Evolutionary conservation across 495 filamentous ascomycete genomes (phyloP).

Genomic region (Monascus purpureus): DNA sequence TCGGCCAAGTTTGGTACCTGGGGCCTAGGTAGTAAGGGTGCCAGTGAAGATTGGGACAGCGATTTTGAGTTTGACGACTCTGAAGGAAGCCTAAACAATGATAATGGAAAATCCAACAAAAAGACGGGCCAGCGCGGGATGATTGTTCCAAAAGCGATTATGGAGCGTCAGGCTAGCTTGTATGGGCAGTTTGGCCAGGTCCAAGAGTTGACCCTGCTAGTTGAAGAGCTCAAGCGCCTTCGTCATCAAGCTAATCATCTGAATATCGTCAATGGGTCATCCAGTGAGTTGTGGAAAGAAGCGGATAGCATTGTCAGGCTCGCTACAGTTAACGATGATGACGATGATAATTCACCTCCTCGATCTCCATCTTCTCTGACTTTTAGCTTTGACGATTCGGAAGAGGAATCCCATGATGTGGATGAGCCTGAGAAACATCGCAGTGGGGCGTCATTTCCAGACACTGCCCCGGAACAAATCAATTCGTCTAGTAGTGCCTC

Average conservation of each 20-base stretch:
- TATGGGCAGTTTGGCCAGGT: constrained; percentile 80
- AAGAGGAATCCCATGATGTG: constrained; percentile 38
- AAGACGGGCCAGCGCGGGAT: constrained; percentile 33
- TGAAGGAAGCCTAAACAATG: constrained; percentile 16
- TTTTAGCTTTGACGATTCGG: constrained; percentile 43
- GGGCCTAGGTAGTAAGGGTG: constrained; percentile 70
- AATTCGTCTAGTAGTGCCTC: constrained; percentile 9
- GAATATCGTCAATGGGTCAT: constrained; percentile 46
- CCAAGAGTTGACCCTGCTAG: constrained; percentile 67
- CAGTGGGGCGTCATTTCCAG: constrained; percentile 23
- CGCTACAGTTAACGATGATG: constrained; percentile 71
- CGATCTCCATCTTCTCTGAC: constrained; percentile 37
- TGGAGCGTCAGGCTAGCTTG: constrained; percentile 72
- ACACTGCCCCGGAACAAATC: constrained; percentile 11
- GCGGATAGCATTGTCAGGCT: constrained; percentile 79
- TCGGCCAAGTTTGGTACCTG: constrained; percentile 79
- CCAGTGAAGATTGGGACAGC: constrained; percentile 72
- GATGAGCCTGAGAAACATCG: constrained; percentile 19
- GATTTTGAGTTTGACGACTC: constrained; percentile 65
- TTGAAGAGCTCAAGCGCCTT: constrained; percentile 65
- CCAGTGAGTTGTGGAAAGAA: constrained; percentile 62
- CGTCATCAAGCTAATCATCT: constrained; percentile 48
- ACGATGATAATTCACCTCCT: constrained; percentile 33
- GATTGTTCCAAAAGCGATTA: constrained; percentile 67
- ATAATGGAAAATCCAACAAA: constrained; percentile 13